phyloP scores from a whole-genome alignment of 768 basidiomycete species.

The Collybiopsis luxurians region DNA sequence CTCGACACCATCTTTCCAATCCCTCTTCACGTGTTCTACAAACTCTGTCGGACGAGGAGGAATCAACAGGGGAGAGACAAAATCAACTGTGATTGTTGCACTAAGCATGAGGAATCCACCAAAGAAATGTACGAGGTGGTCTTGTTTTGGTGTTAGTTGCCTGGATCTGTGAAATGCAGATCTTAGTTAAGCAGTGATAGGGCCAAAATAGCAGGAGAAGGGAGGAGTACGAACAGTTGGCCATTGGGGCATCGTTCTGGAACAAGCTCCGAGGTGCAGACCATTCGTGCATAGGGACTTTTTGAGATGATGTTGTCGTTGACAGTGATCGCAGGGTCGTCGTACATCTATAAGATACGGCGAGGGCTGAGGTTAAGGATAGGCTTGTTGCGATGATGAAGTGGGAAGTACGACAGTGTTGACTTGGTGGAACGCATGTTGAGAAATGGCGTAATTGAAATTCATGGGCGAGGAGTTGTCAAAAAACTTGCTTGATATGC shows the following conservation, averaged over 20 bases:
- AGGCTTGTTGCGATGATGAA: too few relatives aligned
- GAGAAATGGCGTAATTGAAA: too few relatives aligned
- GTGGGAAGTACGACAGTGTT: too few relatives aligned
- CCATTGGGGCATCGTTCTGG: conserved; percentile 47
- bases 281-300: conserved; percentile 56
- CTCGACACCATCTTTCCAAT: conserved; percentile 80
- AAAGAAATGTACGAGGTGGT: conserved; percentile 94
- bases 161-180: conserved; percentile 71
- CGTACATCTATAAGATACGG: conserved; percentile 95
- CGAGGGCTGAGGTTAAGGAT: too few relatives aligned
- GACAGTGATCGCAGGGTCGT: conserved; percentile 79
- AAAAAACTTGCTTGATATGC: too few relatives aligned
- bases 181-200: conserved; percentile 3
- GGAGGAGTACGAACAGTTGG: conserved; percentile 30
- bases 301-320: conserved; percentile 70
- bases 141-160: conserved; percentile 84
- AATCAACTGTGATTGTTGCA: conserved; percentile 63
- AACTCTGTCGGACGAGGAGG: conserved; percentile 65
- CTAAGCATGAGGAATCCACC: conserved; percentile 91
- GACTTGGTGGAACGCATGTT: too few relatives aligned
- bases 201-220: too few relatives aligned
- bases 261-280: conserved; percentile 81
- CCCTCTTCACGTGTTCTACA: conserved; percentile 59
- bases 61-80: conserved; percentile 52
- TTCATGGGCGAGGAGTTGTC: too few relatives aligned